Evolutionary conservation across 2,329 filamentous ascomycete genomes (phyloP).

Genomic region (Ceratocystis cubensis): DNA sequence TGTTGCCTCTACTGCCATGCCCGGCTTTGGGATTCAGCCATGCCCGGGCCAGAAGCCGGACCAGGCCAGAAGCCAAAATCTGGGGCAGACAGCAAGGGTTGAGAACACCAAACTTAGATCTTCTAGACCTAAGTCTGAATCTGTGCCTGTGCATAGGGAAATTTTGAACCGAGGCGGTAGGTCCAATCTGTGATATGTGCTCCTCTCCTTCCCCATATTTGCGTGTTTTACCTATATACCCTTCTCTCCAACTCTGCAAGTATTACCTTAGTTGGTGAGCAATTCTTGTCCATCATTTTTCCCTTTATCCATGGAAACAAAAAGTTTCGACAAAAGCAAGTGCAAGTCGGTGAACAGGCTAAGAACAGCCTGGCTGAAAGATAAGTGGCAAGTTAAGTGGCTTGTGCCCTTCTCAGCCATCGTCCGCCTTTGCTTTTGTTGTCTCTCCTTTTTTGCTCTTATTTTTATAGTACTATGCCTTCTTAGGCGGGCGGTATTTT

Average conservation of each 20-base stretch:
- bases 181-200: constrained; percentile 4
- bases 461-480: neutral
- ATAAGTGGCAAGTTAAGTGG: constrained; percentile 6
- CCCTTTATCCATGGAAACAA: neutral
- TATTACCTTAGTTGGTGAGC: neutral
- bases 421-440: neutral
- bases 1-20: constrained; percentile 1
- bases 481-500: neutral
- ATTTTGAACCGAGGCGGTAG: neutral
- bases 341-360: neutral
- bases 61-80: neutral
- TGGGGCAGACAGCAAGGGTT: neutral
- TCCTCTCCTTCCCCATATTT: neutral
- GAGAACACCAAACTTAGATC: neutral
- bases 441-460: neutral
- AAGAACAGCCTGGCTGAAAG: neutral
- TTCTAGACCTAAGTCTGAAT: neutral
- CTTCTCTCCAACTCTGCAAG: neutral
- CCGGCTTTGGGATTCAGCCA: neutral
- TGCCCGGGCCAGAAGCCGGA: neutral
- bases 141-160: neutral
- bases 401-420: neutral
- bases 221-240: neutral
- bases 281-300: too few relatives aligned
- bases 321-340: neutral